These are phyloP conservation scores for Galerina marginata DNA, from an alignment of 768 basidiomycete species.

Conservation along the genomic window DNA sequence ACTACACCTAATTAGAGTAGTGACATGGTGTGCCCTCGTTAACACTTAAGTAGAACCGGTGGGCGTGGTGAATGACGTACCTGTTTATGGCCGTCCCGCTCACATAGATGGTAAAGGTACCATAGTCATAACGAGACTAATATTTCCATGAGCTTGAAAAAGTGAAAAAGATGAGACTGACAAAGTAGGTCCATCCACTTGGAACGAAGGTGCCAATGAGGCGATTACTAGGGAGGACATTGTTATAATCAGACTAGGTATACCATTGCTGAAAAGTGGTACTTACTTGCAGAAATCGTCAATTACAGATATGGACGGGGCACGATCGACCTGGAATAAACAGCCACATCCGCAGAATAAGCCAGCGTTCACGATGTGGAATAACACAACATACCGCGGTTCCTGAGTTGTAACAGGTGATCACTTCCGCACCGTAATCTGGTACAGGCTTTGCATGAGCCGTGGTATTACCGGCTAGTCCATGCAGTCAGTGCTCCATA, in stretches of 20 bases:
- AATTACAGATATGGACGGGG: background rate
- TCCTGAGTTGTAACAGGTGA: conserved; percentile 1
- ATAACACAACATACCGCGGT: background rate
- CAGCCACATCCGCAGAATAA: too few species aligned
- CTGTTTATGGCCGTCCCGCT: conserved; percentile 3
- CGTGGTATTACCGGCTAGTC: too few species aligned
- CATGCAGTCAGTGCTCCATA: too few species aligned
- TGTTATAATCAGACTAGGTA: background rate
- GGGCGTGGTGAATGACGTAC: background rate
- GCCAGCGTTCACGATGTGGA: too few species aligned
- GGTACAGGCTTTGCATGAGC: too few species aligned
- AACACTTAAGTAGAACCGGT: too few species aligned
- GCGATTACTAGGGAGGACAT: background rate
- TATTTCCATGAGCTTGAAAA: background rate
- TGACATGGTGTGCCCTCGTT: too few species aligned
- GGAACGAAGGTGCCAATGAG: background rate
- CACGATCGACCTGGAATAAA: background rate
- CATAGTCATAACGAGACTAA: conserved; percentile 8
- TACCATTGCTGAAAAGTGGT: too few species aligned
- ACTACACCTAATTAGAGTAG: too few species aligned
- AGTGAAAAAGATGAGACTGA: background rate
- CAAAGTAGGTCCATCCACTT: background rate
- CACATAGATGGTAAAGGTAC: conserved; percentile 1
- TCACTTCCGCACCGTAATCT: background rate
- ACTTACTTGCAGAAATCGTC: too few species aligned